Evolutionary conservation across 352 stramenopile species (phyloP), one percentile per base, ranked within the genome.

Genomic region (Phytophthora gonapodyides): DNA sequence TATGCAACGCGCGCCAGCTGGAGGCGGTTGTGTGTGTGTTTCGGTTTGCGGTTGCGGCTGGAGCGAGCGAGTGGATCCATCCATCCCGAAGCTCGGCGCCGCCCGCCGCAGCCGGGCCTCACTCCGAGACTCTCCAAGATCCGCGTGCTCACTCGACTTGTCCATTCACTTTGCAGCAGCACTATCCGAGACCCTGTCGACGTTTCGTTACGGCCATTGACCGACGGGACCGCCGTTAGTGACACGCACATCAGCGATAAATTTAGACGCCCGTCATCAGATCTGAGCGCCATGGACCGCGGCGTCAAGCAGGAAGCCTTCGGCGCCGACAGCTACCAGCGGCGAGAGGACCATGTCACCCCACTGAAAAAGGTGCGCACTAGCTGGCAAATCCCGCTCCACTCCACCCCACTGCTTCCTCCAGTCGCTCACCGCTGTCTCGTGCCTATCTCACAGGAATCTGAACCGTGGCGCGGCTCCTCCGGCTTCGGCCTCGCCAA

Each of bases 401-500:
- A 35, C 24, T 37, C n/a, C n/a, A n/a, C n/a, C 0, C 41, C 30
- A 17, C 55, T 35, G 12, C 35, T 16, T 44, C 27, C 6, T 31
- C 27, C 27, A 31, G 41, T 48, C 12, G 46, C 69, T 81, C 49
- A 82, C 57, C 51, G 27, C 31, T 75, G 2, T 4, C 50, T n/a
- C 27, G 16, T 38, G 63, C 43, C 21, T 49, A 55, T 24, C 36
- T 38, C 53, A 66, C 50, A 92, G 81, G 79, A 92, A 66, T 59
- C 75, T 5, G 78, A 94, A 21, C 73, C 80, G 33, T 94, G 85
- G 85, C 71, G 80, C 37, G 59, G 71, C 30, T 84, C 82, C 7
- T 82, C 76, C 11, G 76, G 80, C 35, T 94, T 94, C 53, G 83
- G 83, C 24, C 76, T 94, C 57, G 86, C 86, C 27, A 91, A 88